Evolutionary conservation across 1,284 basidiomycete genomes (phyloP).

Genomic region (Exobasidium rhododendri): DNA sequence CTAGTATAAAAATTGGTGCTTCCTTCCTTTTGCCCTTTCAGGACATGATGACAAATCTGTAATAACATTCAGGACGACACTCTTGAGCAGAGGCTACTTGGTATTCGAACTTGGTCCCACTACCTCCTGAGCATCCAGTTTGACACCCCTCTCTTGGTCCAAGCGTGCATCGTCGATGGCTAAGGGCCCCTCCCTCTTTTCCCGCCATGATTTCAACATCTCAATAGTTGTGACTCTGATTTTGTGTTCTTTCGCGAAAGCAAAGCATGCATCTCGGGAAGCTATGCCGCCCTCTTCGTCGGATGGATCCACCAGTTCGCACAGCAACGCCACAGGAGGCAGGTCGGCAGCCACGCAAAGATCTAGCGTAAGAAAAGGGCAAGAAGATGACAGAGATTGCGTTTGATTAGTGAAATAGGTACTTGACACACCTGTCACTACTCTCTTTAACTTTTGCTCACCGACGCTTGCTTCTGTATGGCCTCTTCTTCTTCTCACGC

Average conservation of each 20-base stretch:
- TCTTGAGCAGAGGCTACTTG: neutral
- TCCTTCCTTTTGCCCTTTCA: neutral
- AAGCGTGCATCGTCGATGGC: neutral
- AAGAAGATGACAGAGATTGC: constrained; percentile 4
- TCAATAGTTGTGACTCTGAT: constrained; percentile 92
- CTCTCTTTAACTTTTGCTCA: constrained; percentile 43
- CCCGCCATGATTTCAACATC: constrained; percentile 58
- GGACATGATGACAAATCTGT: neutral
- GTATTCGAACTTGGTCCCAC: constrained; percentile 10
- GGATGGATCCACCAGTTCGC: constrained; percentile 92
- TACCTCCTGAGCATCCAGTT: constrained; percentile 28
- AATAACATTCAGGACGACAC: neutral
- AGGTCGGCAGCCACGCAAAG: constrained; percentile 76
- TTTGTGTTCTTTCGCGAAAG: constrained; percentile 87
- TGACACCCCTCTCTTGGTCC: constrained; percentile 25
- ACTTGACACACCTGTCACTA: neutral
- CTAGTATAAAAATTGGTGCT: neutral
- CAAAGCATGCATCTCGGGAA: constrained; percentile 83
- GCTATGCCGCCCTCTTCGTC: constrained; percentile 85
- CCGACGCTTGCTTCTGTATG: constrained; percentile 87
- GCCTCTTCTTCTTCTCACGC: constrained; percentile 77
- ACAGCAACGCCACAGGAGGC: constrained; percentile 78
- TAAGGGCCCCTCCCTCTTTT: constrained; percentile 29
- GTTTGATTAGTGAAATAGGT: neutral
- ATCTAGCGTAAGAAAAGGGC: constrained; percentile 60